These are phyloP conservation scores for Arabidopsis suecica DNA, from an alignment of 345 rosid species.

Conservation along the genomic window DNA sequence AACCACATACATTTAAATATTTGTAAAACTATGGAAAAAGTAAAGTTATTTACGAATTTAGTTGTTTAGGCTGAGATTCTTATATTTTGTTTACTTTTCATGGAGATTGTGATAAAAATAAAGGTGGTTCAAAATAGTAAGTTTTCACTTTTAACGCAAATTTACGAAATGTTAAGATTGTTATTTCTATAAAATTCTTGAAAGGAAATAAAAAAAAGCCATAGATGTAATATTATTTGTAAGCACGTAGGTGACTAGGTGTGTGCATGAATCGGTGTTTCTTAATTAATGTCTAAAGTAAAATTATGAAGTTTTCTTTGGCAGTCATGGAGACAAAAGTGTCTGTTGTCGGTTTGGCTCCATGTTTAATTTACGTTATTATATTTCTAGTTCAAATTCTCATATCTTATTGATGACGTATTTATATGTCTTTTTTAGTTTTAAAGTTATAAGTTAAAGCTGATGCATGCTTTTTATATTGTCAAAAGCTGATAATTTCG, in stretches of 20 bases:
- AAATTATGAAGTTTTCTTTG: constrained; percentile 39
- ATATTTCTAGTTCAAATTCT: constrained; percentile 33
- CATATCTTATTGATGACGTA: constrained; percentile 43
- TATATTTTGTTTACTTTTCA: background rate
- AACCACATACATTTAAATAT: constrained; percentile 2
- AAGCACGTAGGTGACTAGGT: constrained; percentile 33
- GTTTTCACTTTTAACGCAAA: background rate
- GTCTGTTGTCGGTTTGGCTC: constrained; percentile 49
- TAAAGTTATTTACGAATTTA: background rate
- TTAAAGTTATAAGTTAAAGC: constrained; percentile 41
- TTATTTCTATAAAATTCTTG: background rate
- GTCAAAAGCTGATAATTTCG: constrained; percentile 47
- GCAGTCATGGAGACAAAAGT: constrained; percentile 49
- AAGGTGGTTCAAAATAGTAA: background rate
- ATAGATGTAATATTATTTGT: constrained; percentile 9
- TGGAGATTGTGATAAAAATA: background rate
- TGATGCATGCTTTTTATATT: constrained; percentile 20
- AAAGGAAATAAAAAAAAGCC: background rate
- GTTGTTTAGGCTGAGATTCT: background rate
- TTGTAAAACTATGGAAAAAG: background rate
- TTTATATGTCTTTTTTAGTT: constrained; percentile 35
- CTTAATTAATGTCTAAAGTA: constrained; percentile 17
- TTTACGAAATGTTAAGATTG: background rate
- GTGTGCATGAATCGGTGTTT: constrained; percentile 37
- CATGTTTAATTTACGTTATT: constrained; percentile 40